Conservation (phyloP, 169 alveolate genomes). For the Babesia ovata region DNA sequence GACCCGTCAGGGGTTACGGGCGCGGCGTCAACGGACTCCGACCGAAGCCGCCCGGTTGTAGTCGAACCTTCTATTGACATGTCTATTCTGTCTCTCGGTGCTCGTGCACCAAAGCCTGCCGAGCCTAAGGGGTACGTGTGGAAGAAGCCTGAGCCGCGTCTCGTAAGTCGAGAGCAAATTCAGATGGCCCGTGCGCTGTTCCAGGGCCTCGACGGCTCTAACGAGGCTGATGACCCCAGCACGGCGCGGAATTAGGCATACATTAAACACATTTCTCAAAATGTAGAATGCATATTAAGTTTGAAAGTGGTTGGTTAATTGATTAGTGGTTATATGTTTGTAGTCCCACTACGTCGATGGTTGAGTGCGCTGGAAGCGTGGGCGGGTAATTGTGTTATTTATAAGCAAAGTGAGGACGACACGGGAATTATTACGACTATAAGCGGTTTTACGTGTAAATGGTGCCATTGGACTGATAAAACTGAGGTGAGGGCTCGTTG, state of each 20-base stretch:
- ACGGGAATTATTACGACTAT: too few relatives aligned
- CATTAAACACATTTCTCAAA: too few relatives aligned
- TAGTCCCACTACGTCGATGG: too few relatives aligned
- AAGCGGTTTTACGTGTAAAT: too few relatives aligned
- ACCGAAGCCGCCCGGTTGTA: neutral
- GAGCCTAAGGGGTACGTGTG: conserved; percentile 25
- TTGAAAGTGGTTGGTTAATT: too few relatives aligned
- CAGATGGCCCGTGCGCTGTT: conserved; percentile 52
- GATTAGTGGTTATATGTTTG: too few relatives aligned
- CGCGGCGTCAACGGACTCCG: neutral
- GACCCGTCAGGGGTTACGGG: neutral
- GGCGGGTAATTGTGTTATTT: too few relatives aligned
- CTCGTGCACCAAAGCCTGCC: conserved; percentile 11
- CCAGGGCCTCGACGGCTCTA: conserved; percentile 14
- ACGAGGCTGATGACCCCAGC: neutral
- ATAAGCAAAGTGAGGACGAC: too few relatives aligned
- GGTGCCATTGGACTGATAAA: too few relatives aligned
- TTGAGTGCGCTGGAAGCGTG: too few relatives aligned
- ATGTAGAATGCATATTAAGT: too few relatives aligned
- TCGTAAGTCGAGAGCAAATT: conserved; percentile 6
- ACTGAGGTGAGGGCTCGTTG: too few relatives aligned
- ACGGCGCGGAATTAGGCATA: neutral
- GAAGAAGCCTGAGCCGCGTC: conserved; percentile 7
- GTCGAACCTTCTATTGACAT: conserved; percentile 21
- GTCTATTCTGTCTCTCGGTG: conserved; percentile 26